Percentiles rank a stretch among this genome's conserved stretches.
phyloP scores from a whole-genome alignment of 2,329 filamentous ascomycete species.

The Colletotrichum coccodes region DNA sequence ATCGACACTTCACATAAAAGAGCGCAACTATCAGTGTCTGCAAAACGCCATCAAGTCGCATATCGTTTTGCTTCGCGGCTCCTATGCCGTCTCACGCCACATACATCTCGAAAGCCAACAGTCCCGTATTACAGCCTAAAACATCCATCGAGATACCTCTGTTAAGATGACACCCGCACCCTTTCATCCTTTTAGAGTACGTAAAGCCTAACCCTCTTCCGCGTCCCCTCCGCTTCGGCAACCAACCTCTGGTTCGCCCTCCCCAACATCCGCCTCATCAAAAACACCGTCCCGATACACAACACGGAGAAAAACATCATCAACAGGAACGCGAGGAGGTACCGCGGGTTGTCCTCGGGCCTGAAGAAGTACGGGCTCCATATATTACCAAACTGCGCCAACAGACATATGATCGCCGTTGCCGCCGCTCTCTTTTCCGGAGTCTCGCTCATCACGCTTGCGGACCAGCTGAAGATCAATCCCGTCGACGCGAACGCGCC shows the following conservation, averaged over 20 bases:
- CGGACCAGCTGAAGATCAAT: slow-evolving; percentile 47
- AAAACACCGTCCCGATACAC: slow-evolving; percentile 13
- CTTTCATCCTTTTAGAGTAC: not conserved
- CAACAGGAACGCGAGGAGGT: slow-evolving; percentile 41
- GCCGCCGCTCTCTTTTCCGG: slow-evolving; percentile 50
- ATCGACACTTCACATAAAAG: not conserved
- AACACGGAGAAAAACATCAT: slow-evolving; percentile 26
- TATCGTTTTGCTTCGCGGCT: not conserved
- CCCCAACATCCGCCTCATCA: slow-evolving; percentile 22
- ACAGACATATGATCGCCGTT: slow-evolving; percentile 47
- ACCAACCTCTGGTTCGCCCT: slow-evolving; percentile 23
- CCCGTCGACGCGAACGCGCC: slow-evolving; percentile 41
- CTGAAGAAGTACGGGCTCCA: slow-evolving; percentile 52
- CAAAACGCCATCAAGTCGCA: not conserved
- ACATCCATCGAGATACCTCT: not conserved
- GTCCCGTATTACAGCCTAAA: not conserved
- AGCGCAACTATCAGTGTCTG: no score
- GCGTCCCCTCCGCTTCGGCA: slow-evolving; percentile 3
- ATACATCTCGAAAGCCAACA: not conserved
- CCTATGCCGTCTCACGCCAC: not conserved
- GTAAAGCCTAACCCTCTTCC: slow-evolving; percentile 21
- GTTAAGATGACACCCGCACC: not conserved
- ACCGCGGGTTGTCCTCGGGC: slow-evolving; percentile 40
- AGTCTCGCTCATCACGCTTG: slow-evolving; percentile 44
- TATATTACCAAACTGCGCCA: slow-evolving; percentile 50